Base-by-base conservation (phyloP, 2,329 filamentous ascomycete species). In the Biscogniauxia sp. region DNA sequence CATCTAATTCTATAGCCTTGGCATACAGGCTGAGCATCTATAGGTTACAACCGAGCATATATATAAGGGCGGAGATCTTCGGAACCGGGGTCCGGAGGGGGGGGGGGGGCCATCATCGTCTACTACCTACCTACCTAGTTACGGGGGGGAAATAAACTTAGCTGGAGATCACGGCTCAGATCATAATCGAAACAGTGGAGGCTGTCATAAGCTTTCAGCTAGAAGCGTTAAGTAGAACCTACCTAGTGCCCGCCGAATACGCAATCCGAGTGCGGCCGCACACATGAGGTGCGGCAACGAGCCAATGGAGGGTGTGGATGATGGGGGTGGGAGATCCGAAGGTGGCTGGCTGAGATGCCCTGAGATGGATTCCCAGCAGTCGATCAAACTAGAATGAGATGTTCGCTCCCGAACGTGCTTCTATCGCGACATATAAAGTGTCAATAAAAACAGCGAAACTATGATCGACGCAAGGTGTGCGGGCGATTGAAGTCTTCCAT, bases 381-480 rank as follows among this genome's bases (percentile, higher is more conserved):
- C 37, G 37, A 45, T 45, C 37, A 45, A 45, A 45, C 37, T 45
- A 45, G 13, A 25, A 51, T 51, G 20, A 20, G 50, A 51, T 25
- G 50, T 19, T 51, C 50, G 50, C 50, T 4, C 20, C 50, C 8
- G 11, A 13, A 25, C 17, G 9, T 51, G 50, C 19, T 17, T 13
- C 50, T 20, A 55, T 51, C 17, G 54, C 41, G 28, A 28, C 15
- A 15, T 26, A 11, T 49, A 28, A 23, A n/a, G 54, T 49, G 32
- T 25, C 20, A 45, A 23, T 51, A 45, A 23, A 52, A 52, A 32
- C 45, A 9, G 26, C 19, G 23, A 28, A 19, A 51, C 51, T 57
- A 51, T 19, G 55, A 57, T 57, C 55, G 55, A 20, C 49, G 26
- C 55, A 57, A 37, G 55, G 55, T 45, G 37, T 45, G 37, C 15